Evolutionary conservation across 1,139 yeast genomes (phyloP).

Genomic region (Candida freyschussii): DNA sequence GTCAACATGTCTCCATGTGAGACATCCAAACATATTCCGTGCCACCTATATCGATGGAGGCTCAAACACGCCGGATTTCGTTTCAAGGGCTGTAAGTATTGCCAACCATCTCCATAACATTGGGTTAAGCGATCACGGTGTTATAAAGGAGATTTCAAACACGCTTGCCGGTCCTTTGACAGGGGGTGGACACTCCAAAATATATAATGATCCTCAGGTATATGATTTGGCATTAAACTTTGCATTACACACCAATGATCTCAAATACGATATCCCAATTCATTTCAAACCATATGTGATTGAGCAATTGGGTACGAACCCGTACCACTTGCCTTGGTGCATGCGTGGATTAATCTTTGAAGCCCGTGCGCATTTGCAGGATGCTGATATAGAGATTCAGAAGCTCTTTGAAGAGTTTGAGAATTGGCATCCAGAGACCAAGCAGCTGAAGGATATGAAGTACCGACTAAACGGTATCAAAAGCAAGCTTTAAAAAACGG

Average conservation of each 20-base stretch:
- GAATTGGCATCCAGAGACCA: conserved; percentile 80
- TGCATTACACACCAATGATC: conserved; percentile 68
- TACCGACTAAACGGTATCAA: conserved; percentile 73
- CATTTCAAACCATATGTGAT: conserved; percentile 57
- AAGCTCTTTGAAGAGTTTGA: conserved; percentile 68
- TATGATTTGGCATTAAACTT: conserved; percentile 76
- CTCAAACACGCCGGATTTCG: conserved; percentile 45
- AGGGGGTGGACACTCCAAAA: conserved; percentile 90
- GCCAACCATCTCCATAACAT: conserved; percentile 52
- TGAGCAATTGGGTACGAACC: conserved; percentile 63
- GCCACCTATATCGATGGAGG: conserved; percentile 78
- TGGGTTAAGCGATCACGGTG: conserved; percentile 71
- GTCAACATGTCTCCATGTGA: conserved; percentile 73
- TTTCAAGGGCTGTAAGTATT: conserved; percentile 45
- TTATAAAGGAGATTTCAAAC: conserved; percentile 74
- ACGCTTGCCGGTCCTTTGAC: conserved; percentile 87
- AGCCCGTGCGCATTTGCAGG: conserved; percentile 30
- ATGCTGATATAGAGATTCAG: conserved; percentile 52
- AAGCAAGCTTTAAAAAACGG: conserved; percentile 34
- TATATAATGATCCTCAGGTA: conserved; percentile 81
- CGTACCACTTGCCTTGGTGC: conserved; percentile 89
- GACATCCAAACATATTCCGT: conserved; percentile 85
- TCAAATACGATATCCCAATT: conserved; percentile 49
- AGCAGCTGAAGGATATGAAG: conserved; percentile 74
- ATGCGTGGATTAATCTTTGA: conserved; percentile 74